Evolutionary conservation across 345 rosid species (phyloP).

Genomic region (Toxicodendron radicans): DNA sequence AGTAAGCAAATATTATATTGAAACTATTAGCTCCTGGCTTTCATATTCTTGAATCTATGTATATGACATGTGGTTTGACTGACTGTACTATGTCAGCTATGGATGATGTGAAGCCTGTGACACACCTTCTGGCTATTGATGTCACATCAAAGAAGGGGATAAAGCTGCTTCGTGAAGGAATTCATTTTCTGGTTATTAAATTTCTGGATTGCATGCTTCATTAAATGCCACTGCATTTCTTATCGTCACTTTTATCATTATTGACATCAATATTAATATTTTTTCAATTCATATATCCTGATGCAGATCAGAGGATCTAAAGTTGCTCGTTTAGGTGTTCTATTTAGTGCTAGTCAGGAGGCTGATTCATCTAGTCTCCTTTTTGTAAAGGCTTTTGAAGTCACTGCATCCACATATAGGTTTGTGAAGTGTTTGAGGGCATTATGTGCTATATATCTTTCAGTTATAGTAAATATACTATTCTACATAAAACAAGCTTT

Average conservation of each 20-base stretch:
- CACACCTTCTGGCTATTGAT: constrained; percentile 94
- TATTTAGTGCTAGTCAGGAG: constrained; percentile 57
- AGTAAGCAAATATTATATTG: constrained; percentile 54
- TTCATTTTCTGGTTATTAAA: constrained; percentile 70
- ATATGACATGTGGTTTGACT: constrained; percentile 24
- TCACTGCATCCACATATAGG: constrained; percentile 74
- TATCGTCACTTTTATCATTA: constrained; percentile 2
- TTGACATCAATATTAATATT: constrained; percentile 26
- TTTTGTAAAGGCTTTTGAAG: constrained; percentile 65
- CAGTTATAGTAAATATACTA: constrained; percentile 13
- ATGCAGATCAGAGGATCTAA: constrained; percentile 80
- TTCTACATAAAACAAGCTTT: background rate
- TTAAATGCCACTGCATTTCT: background rate
- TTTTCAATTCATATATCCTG: constrained; percentile 26
- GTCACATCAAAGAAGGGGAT: constrained; percentile 69
- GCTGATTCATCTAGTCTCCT: constrained; percentile 57
- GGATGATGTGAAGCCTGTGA: constrained; percentile 89
- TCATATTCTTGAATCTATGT: constrained; percentile 19
- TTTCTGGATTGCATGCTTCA: background rate
- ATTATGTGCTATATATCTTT: background rate
- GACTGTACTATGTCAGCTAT: constrained; percentile 49
- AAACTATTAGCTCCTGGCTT: constrained; percentile 14
- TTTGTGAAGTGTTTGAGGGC: constrained; percentile 35
- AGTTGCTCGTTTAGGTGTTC: constrained; percentile 78
- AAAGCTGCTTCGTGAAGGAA: constrained; percentile 84